Conservation (phyloP, 495 filamentous ascomycete species). For the Bacidia gigantensis region DNA sequence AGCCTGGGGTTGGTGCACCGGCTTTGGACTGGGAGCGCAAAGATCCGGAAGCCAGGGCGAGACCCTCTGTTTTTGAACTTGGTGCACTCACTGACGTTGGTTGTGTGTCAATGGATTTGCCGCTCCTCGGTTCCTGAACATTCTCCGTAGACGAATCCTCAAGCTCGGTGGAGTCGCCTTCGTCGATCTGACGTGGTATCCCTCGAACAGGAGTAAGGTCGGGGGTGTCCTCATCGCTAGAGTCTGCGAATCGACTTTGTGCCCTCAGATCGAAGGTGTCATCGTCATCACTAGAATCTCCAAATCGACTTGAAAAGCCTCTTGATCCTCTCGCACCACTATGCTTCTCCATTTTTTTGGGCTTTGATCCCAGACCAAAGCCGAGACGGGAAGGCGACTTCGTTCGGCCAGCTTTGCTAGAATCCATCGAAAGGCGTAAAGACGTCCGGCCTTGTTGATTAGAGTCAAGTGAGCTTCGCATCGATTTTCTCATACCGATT, state of each 20-base stretch:
- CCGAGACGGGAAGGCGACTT: slow-evolving; percentile 33
- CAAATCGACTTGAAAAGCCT: slow-evolving; percentile 41
- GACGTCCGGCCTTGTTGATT: slow-evolving; percentile 10
- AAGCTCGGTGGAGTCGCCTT: slow-evolving; percentile 58
- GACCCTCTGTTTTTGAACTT: slow-evolving; percentile 13
- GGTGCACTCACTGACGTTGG: slow-evolving; percentile 5
- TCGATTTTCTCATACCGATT: slow-evolving; percentile 35
- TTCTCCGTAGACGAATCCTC: slow-evolving; percentile 45
- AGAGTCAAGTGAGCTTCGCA: slow-evolving; percentile 27
- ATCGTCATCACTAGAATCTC: slow-evolving; percentile 63
- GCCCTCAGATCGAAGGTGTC: slow-evolving; percentile 33
- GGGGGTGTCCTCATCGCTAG: slow-evolving; percentile 49
- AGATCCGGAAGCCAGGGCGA: slow-evolving; percentile 18
- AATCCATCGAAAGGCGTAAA: slow-evolving; percentile 20
- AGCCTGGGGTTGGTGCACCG: slow-evolving; percentile 17
- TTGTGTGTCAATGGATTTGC: slow-evolving; percentile 12
- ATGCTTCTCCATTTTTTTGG: slow-evolving; percentile 21
- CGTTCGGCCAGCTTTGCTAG: slow-evolving; percentile 10
- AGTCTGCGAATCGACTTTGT: slow-evolving; percentile 65
- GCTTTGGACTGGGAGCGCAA: slow-evolving; percentile 11
- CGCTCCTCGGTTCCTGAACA: slow-evolving; percentile 8
- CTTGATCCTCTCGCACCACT: slow-evolving; percentile 18
- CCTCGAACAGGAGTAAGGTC: slow-evolving; percentile 46
- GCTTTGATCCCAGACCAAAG: slow-evolving; percentile 33
- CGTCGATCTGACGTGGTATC: slow-evolving; percentile 43